Evolutionary conservation across 768 basidiomycete species (phyloP).

Genomic region (Ephemerocybe angulata): DNA sequence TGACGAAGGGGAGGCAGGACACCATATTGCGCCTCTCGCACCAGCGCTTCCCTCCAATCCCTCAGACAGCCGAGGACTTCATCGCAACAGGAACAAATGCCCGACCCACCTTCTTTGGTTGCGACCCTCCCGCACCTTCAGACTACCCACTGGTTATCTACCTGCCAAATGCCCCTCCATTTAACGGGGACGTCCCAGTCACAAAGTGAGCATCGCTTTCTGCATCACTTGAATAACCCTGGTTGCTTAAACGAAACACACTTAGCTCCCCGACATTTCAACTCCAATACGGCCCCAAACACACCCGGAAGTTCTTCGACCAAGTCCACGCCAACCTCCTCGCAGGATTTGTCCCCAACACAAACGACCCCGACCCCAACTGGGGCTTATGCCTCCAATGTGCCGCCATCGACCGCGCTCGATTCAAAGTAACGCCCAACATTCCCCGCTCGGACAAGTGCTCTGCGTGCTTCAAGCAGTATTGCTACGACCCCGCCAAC

Average conservation of each 20-base stretch:
- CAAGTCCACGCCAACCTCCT: conserved; percentile 55
- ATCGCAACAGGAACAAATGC: conserved; percentile 57
- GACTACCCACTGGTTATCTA: conserved; percentile 70
- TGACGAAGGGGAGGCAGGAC: conserved; percentile 41
- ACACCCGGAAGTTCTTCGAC: conserved; percentile 55
- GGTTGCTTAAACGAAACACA: not conserved
- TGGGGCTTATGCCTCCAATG: conserved; percentile 69
- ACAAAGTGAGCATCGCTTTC: conserved; percentile 47
- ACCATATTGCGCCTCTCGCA: conserved; percentile 46
- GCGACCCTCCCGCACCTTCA: conserved; percentile 50
- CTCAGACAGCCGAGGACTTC: conserved; percentile 48
- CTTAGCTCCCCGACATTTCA: not conserved
- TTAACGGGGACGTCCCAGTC: conserved; percentile 56
- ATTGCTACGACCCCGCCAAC: conserved; percentile 49
- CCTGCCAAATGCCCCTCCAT: conserved; percentile 73
- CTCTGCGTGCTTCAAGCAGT: conserved; percentile 47
- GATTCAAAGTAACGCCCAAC: conserved; percentile 34
- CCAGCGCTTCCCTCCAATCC: conserved; percentile 64
- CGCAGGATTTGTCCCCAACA: conserved; percentile 58
- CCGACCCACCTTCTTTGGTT: conserved; percentile 80
- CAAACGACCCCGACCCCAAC: conserved; percentile 57
- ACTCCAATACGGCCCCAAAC: conserved; percentile 43
- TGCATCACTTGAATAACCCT: not conserved
- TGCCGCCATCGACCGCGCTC: conserved; percentile 51
- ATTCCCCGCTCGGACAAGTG: conserved; percentile 39